phyloP scores from a whole-genome alignment of 441 rosid species.

The Gossypium lobatum region DNA sequence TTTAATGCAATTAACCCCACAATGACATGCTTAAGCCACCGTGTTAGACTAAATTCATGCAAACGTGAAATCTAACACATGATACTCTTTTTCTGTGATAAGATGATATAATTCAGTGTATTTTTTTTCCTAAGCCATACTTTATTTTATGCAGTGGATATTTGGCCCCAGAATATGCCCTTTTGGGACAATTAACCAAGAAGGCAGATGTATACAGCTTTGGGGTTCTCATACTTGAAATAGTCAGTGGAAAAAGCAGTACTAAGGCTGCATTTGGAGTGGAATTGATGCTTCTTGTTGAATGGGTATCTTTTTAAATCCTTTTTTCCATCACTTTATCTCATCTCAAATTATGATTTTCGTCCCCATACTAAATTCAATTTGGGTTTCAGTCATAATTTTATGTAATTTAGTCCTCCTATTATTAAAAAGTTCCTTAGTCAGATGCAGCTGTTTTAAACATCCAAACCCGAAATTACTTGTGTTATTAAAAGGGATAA shows the following conservation, averaged over 20 bases:
- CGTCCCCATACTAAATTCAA: too few species aligned
- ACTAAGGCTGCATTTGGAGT: conserved; percentile 79
- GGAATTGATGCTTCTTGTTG: conserved; percentile 59
- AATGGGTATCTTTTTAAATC: conserved; percentile 66
- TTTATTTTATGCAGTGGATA: conserved; percentile 58
- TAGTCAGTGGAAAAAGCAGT: conserved; percentile 80
- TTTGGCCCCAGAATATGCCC: conserved; percentile 94
- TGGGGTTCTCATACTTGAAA: conserved; percentile 85
- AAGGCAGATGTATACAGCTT: conserved; percentile 93
- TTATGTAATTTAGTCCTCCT: too few species aligned
- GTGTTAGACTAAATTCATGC: not conserved
- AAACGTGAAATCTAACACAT: not conserved
- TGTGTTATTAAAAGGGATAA: too few species aligned
- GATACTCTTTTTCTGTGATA: not conserved
- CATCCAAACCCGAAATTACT: too few species aligned
- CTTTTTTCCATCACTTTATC: not conserved
- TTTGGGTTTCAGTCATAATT: too few species aligned
- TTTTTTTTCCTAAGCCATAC: too few species aligned
- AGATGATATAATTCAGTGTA: too few species aligned
- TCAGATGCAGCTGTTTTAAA: too few species aligned
- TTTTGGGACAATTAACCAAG: conserved; percentile 77
- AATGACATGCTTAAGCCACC: not conserved
- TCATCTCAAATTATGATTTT: too few species aligned
- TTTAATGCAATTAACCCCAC: not conserved
- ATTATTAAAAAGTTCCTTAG: too few species aligned